Conservation (phyloP, 2,329 filamentous ascomycete genomes). For the Diplodia sapinea region DNA sequence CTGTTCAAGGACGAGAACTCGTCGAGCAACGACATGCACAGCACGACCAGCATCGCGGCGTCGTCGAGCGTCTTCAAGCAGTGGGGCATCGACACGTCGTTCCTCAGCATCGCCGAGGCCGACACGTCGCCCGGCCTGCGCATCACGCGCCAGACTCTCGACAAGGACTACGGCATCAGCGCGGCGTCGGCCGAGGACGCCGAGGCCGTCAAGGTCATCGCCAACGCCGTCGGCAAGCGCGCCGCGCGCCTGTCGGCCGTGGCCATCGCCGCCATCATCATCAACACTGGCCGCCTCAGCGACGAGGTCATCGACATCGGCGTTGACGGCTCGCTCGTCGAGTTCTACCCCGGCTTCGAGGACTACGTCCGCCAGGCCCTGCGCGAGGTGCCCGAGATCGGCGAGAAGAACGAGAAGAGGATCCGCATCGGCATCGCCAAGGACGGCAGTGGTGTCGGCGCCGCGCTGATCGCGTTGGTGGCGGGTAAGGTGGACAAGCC, state of each 20-base stretch:
- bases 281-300: slow-evolving; percentile 77
- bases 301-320: slow-evolving; percentile 82
- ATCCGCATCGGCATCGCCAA: slow-evolving; percentile 96
- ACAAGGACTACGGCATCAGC: slow-evolving; percentile 76
- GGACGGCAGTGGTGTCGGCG: slow-evolving; percentile 94
- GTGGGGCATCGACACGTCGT: slow-evolving; percentile 90
- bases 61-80: slow-evolving; percentile 73
- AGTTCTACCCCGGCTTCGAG: slow-evolving; percentile 94
- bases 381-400: slow-evolving; percentile 76
- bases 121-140: slow-evolving; percentile 76
- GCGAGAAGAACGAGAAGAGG: slow-evolving; percentile 76
- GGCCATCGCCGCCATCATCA: slow-evolving; percentile 81
- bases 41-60: slow-evolving; percentile 71
- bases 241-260: slow-evolving; percentile 88
- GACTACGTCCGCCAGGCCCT: slow-evolving; percentile 86
- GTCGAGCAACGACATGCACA: slow-evolving; percentile 68
- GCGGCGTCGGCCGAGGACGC: slow-evolving; percentile 83
- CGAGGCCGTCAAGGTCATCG: slow-evolving; percentile 81
- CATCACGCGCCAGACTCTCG: slow-evolving; percentile 76
- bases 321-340: slow-evolving; percentile 91
- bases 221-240: slow-evolving; percentile 83
- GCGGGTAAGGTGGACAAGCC: slow-evolving; percentile 62
- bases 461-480: slow-evolving; percentile 90
- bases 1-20: slow-evolving; percentile 81
- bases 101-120: slow-evolving; percentile 84